Base-by-base conservation (phyloP, 2,329 filamentous ascomycete species). In the Escovopsis weberi region DNA sequence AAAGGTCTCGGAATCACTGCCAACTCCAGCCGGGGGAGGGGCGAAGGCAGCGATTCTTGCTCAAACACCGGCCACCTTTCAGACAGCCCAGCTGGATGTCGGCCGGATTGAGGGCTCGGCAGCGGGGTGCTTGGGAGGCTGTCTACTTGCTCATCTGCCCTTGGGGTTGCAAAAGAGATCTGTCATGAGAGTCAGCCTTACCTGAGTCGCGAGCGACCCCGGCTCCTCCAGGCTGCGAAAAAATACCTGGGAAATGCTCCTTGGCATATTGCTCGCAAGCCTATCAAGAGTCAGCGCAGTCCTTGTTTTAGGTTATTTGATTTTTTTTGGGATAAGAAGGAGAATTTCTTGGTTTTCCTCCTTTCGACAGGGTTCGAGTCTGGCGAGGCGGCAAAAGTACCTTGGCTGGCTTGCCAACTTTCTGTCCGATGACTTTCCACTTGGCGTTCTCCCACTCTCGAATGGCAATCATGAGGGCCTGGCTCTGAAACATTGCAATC, bases 391-490 rank as follows among this genome's bases (percentile, higher is more conserved):
- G 12, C 26, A 30, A 11, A 35, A 44, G 37, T 59, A 62, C 60
- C 79, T 98, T 98, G 53, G 91, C 91, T 39, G 91, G 91, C 66
- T 98, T 98, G 56, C 88, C 87, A 53, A 98, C 86, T 64, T 96
- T 96, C 61, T 85, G 81, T 33, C 91, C 91, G 58, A 96, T 96
- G 26, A 82, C 79, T 66, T 96, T 96, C 91, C 91, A 98, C 61
- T 96, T 96, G 63, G 93, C 95, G 58, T 86, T 82, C 60, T 98
- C 91, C 65, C 96, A 96, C 60, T 98, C 91, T 65, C 94, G 95
- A 66, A 98, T 98, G 28, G 91, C 91, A 50, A 84, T 86, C 51
- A 94, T 75, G 45, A 98, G 67, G 33, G 84, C 83, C 53, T 80
- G 74, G 57, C 79, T 86, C 76, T 85, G 70, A 48, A 45, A 35